phyloP scores from a whole-genome alignment of 345 rosid genomes.

The Arabis alpina region DNA sequence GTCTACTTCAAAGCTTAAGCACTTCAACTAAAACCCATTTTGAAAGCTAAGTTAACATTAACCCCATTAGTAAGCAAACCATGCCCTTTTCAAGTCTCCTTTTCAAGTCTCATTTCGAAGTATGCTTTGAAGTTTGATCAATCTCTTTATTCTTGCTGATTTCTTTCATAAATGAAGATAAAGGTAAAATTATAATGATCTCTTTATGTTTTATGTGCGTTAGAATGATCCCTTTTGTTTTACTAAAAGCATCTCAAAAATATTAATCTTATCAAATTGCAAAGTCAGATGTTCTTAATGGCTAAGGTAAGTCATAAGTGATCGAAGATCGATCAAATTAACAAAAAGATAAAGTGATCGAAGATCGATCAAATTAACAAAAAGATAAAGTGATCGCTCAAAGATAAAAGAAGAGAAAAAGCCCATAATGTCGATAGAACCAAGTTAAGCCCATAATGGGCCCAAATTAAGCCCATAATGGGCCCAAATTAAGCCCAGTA shows the following conservation, averaged over 20 bases:
- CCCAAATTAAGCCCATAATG: conserved; percentile 11
- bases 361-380: not conserved
- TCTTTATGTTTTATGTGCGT: conserved; percentile 27
- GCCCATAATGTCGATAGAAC: not conserved
- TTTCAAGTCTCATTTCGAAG: conserved; percentile 9
- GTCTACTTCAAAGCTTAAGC: conserved; percentile 40
- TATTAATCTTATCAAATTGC: not conserved
- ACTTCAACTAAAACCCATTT: conserved; percentile 14
- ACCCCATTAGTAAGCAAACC: conserved; percentile 36
- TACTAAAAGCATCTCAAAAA: not conserved
- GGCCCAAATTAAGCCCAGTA: conserved; percentile 22
- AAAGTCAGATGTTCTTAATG: conserved; percentile 25
- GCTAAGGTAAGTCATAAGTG: conserved; percentile 25
- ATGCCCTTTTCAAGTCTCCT: conserved; percentile 15
- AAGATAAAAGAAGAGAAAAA: too few species aligned
- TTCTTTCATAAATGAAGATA: conserved; percentile 13
- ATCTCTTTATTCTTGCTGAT: conserved; percentile 31
- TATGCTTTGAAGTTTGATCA: conserved; percentile 31
- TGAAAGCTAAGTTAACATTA: conserved; percentile 31
- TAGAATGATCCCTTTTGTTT: conserved; percentile 4
- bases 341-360: too few species aligned
- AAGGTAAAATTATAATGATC: conserved; percentile 1
- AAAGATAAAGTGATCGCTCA: too few species aligned
- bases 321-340: not conserved
- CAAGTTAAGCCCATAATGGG: conserved; percentile 27